Conservation (phyloP, 2,329 filamentous ascomycete species). For the Trichoderma sp. region DNA sequence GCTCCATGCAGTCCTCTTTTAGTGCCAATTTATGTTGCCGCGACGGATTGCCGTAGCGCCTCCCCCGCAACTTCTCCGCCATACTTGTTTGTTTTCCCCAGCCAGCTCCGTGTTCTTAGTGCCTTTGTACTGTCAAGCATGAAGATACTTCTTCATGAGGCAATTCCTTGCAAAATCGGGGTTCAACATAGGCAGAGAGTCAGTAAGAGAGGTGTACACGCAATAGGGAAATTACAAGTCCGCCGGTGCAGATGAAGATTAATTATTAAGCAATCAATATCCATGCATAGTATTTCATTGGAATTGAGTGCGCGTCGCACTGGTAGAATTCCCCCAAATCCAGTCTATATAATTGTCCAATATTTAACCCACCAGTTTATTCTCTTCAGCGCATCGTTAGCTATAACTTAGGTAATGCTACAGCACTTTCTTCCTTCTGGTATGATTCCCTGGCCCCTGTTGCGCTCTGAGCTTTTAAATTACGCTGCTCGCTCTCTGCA, state of each 20-base stretch:
- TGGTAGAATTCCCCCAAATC: background rate
- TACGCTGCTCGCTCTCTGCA: background rate
- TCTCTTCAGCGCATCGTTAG: background rate
- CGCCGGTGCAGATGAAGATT: too few relatives aligned
- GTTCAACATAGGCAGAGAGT: background rate
- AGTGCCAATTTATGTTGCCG: background rate
- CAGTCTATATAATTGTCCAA: background rate
- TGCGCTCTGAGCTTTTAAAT: too few relatives aligned
- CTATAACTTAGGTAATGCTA: background rate
- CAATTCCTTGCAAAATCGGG: background rate
- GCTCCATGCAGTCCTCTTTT: background rate
- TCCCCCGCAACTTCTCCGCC: constrained; percentile 6
- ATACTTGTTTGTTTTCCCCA: background rate
- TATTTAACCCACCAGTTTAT: background rate
- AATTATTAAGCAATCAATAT: background rate
- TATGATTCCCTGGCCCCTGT: too few relatives aligned
- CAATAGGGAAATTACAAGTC: background rate
- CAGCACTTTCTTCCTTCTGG: background rate
- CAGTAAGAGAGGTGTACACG: background rate
- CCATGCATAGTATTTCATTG: too few relatives aligned
- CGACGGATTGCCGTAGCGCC: background rate
- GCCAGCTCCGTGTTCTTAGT: too few relatives aligned
- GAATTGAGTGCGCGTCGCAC: too few relatives aligned
- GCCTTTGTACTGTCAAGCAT: background rate
- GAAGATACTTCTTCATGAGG: background rate